Evolutionary conservation across 208 protist genomes (phyloP), one percentile per base, ranked within the genome.

Genomic region (Leishmania gerbilli): DNA sequence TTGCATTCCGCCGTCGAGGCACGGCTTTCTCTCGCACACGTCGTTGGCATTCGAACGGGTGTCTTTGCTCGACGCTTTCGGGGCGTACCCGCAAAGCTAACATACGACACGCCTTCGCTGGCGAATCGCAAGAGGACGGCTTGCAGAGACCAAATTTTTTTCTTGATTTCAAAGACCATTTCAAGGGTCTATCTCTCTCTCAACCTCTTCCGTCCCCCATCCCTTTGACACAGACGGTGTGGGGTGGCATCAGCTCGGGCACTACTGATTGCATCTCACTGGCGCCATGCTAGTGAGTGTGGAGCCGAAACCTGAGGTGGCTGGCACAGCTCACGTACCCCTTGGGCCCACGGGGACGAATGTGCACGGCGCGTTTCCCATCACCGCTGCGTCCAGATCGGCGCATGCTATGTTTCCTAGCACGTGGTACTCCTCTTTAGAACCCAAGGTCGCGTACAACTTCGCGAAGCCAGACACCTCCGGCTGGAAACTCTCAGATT

Each of bases 401-500:
- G 40, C 37, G 49, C 15, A 13, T 53, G 9, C 8, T 37, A 24
- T 34, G 47, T 40, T 31, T 3, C 9, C 47, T 60, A 17, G 11
- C 24, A 53, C 21, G 13, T 6, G 13, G 19, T 6, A 24, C 31
- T 68, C 24, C 62, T 17, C 5, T 42, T 68, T 40, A 47, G 3
- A 53, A 11, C 49, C 49, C 21, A 55, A 75, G 49, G 4, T 42
- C 27, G 45, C 0, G 13, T 87, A 77, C 71, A 45, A 56, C 5
- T 93, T 89, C 68, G 78, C 89, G 72, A 96, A 92, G 79, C 92
- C 94, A 9, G 91, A 97, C 85, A 93, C 87, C 56, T 91, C 88
- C 7, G 76, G 79, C 17, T 97, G 92, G 93, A 90, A 91, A 79
- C 85, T 97, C 77, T 85, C 62, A 31, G 96, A 99, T 88, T 94